Percentiles rank a stretch among this genome's conserved stretches.
phyloP scores from a whole-genome alignment of 139 green algal species.

The Prasinococcaceae sp. region DNA sequence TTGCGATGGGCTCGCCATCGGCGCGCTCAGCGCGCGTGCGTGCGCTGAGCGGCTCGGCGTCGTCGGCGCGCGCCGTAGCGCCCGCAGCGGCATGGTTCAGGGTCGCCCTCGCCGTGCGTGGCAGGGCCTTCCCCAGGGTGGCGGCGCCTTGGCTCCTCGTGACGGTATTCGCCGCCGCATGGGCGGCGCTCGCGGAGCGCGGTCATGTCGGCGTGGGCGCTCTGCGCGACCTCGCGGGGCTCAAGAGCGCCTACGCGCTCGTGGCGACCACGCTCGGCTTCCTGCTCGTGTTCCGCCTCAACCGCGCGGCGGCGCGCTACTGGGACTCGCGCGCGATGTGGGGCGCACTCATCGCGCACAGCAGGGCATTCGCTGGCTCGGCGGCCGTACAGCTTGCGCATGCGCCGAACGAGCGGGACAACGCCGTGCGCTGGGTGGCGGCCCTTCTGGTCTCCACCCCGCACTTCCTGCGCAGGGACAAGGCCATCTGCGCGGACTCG shows the following conservation, averaged over 20 bases:
- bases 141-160: not conserved
- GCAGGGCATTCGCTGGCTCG: not conserved
- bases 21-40: too few relatives aligned
- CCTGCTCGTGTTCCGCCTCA: slow-evolving; percentile 17
- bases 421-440: not conserved
- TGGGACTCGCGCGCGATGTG: slow-evolving; percentile 11
- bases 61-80: too few relatives aligned
- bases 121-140: not conserved
- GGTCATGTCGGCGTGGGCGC: not conserved
- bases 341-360: slow-evolving; percentile 1
- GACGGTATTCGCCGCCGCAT: not conserved
- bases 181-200: not conserved
- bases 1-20: too few relatives aligned
- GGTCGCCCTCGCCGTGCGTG: not conserved
- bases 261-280: slow-evolving; percentile 10
- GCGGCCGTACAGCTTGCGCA: not conserved
- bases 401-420: not conserved
- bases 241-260: slow-evolving; percentile 9
- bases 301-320: slow-evolving; percentile 10
- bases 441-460: slow-evolving; percentile 7
- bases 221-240: not conserved
- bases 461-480: slow-evolving; percentile 3
- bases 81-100: too few relatives aligned
- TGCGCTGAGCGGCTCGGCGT: too few relatives aligned
- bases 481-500: not conserved